Percentiles rank a stretch among this genome's conserved stretches.
These are phyloP conservation scores for Kodamaea anthophila DNA, from an alignment of 1,139 yeast species.

Conservation along the genomic window DNA sequence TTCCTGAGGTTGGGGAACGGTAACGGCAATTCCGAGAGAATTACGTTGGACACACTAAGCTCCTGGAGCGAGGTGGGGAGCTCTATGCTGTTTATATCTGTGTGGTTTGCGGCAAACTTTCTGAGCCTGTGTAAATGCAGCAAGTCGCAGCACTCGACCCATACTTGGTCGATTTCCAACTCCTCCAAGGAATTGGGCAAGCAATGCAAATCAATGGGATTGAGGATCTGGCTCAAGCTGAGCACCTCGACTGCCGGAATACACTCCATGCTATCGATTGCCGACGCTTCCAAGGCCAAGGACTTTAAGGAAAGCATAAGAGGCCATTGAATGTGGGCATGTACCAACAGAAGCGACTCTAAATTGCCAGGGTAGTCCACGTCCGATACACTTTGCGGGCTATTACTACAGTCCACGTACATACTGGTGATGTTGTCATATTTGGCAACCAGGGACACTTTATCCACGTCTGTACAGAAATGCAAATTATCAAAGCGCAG, in stretches of 20 bases:
- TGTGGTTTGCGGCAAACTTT: not conserved
- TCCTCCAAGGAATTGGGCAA: constrained; percentile 1
- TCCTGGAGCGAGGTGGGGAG: not conserved
- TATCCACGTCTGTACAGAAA: not conserved
- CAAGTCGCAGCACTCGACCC: constrained; percentile 2
- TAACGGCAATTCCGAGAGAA: not conserved
- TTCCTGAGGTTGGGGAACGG: not conserved
- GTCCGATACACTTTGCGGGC: constrained; percentile 1
- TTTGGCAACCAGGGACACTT: not conserved
- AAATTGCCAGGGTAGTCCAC: constrained; percentile 1
- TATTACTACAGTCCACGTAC: not conserved
- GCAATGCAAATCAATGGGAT: not conserved
- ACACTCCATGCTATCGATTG: not conserved
- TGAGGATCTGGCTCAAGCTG: not conserved
- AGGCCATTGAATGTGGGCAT: constrained; percentile 3
- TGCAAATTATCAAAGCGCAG: constrained; percentile 1
- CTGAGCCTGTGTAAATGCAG: not conserved
- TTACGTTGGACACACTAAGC: not conserved
- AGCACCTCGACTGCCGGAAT: not conserved
- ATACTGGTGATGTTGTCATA: constrained; percentile 1
- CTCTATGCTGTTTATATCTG: not conserved
- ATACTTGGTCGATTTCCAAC: constrained; percentile 1
- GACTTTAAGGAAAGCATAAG: constrained; percentile 2
- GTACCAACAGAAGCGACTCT: not conserved
- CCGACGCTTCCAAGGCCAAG: not conserved